Conservation (phyloP, 2,329 filamentous ascomycete genomes). For the Paecilomyces niveus region DNA sequence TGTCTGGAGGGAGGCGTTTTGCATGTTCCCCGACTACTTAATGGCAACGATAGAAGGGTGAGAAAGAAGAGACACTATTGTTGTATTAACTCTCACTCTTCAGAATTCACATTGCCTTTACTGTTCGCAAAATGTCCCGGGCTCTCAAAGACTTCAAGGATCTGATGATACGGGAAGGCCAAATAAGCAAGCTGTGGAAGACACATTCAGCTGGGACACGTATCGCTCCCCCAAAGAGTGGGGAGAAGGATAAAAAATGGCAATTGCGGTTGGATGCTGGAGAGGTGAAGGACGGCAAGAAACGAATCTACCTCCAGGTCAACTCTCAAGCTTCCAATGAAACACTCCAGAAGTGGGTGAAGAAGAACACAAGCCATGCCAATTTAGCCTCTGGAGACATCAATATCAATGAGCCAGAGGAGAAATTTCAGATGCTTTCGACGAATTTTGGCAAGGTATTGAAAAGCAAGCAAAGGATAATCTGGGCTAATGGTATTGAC, state of each 20-base stretch:
- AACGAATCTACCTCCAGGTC: constrained; percentile 3
- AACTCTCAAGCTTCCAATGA: background rate
- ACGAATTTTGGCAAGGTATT: background rate
- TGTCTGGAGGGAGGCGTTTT: too few relatives aligned
- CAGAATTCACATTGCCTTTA: too few relatives aligned
- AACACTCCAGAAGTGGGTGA: background rate
- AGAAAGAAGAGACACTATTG: too few relatives aligned
- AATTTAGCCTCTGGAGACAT: background rate
- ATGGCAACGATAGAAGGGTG: too few relatives aligned
- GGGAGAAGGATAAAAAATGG: constrained; percentile 1
- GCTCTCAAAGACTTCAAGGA: too few relatives aligned
- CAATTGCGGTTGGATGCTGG: constrained; percentile 3
- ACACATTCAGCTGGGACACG: too few relatives aligned
- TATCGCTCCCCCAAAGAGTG: background rate
- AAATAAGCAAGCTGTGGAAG: too few relatives aligned
- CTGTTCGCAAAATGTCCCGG: too few relatives aligned
- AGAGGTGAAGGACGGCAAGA: constrained; percentile 1
- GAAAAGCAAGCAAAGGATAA: background rate
- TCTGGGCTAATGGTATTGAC: too few relatives aligned
- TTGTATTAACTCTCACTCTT: too few relatives aligned
- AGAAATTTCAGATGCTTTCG: background rate
- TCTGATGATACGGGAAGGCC: too few relatives aligned
- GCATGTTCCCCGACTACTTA: too few relatives aligned
- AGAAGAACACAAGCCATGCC: background rate
- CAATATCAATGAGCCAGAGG: background rate